Evolutionary conservation across 306 rosid species (phyloP).

Genomic region (Astragalus membranaceus): DNA sequence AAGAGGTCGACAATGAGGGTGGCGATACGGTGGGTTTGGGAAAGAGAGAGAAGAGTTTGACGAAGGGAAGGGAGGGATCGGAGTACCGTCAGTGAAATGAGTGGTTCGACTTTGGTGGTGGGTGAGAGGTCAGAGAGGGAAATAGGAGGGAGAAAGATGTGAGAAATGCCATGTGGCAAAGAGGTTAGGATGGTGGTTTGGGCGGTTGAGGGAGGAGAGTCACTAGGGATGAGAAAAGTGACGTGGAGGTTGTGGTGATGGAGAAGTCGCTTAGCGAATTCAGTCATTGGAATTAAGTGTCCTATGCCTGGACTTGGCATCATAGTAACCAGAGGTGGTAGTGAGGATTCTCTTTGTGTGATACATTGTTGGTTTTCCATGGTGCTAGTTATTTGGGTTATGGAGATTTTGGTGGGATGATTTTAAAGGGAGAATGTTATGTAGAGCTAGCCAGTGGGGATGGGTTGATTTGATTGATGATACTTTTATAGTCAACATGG

Average conservation of each 20-base stretch:
- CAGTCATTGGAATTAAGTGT: constrained; percentile 72
- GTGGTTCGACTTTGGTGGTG: background rate
- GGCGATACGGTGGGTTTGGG: background rate
- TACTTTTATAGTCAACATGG: no score
- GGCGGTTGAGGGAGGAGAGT: constrained; percentile 46
- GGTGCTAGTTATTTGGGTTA: background rate
- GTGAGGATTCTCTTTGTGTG: background rate
- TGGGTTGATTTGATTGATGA: no score
- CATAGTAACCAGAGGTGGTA: constrained; percentile 29
- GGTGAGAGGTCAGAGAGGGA: constrained; percentile 10
- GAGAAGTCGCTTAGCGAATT: constrained; percentile 54
- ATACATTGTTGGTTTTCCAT: background rate
- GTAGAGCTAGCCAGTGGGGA: background rate
- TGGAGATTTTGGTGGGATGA: background rate
- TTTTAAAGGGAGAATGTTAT: background rate
- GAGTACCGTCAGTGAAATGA: constrained; percentile 21
- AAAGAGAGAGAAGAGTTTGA: background rate
- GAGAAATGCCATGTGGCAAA: constrained; percentile 20
- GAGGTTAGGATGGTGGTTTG: constrained; percentile 34
- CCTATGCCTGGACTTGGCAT: constrained; percentile 80
- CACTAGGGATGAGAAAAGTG: constrained; percentile 51
- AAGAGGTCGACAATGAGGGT: constrained; percentile 51
- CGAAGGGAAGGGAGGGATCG: constrained; percentile 34
- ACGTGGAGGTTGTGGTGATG: constrained; percentile 24
- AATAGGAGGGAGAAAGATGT: constrained; percentile 20